Base-by-base conservation (phyloP, 208 protist species). In the Acanthamoeba triangularis region DNA sequence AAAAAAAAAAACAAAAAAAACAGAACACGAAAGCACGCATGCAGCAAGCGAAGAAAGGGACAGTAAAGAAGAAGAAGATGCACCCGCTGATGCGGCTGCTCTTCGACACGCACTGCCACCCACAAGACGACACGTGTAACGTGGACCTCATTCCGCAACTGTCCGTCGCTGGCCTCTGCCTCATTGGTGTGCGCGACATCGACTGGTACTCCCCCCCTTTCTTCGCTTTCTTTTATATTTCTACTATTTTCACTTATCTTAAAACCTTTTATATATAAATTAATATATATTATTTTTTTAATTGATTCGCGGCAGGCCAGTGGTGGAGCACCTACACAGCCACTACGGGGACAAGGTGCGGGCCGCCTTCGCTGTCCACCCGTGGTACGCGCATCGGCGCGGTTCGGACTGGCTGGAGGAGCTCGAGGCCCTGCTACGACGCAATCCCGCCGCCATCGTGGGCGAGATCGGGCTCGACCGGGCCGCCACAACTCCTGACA, bases 21-120 rank as follows among this genome's bases (percentile, higher is more conserved):
- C 37, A 41, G 33, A 76, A 78, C 69, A 41, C 37, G 3, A 41
- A 41, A 41, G 37, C 37, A 6, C 41, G 0, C 41, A 47, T 44
- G 37, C 10, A 78, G 30, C 37, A n/a, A 3, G 37, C 16, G 33
- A 78, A 78, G 69, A 44, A 20, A 78, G 37, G 2, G 37, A 14
- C 20, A 78, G 35, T 13, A 11, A 28, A 23, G 37, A 41, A 78
- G 69, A 74, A 74, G n/a, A 82, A 82, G 74, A 52, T 18, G 8
- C 16, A 28, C 23, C 47, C 76, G 3, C 41, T 85, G 20, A 11
- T 25, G 44, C 54, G 37, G 87, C 87, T 78, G 28, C 44, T 94
- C 23, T 94, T 94, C 44, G 91, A 94, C 74, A 85, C 69, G 20
- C 91, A 94, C 91, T 85, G 72, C 69, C 91, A 94, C 14, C 54